Base-by-base conservation (phyloP, 1,139 yeast species). In the Candida labiduridarum region DNA sequence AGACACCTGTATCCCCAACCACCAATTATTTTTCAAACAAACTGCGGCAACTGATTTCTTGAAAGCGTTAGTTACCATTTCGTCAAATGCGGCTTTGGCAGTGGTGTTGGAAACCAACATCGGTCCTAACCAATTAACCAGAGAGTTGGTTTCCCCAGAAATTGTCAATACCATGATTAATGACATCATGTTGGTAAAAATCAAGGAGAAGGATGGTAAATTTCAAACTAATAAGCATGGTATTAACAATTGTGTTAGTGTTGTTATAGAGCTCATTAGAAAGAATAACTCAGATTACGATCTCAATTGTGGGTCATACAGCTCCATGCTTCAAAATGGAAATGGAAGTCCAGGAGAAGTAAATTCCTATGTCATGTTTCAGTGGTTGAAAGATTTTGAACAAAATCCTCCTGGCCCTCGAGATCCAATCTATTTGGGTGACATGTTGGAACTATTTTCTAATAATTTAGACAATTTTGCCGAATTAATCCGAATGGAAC, bases 41-140 rank as follows among this genome's bases (percentile, higher is more conserved):
- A 86, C 96, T 2, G 96, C 98, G 0, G 96, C 96, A 1, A 96
- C 97, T 10, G 99, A 94, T 64, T 94, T 94, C 62, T 71, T 94
- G 49, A 95, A 94, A 65, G 98, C 98, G 0, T 82, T 95, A 62
- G 89, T 94, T 30, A 87, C 97, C 2, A 89, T 95, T 41, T 89
- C 97, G 31, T 96, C 97, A n/a, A 77, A 76, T 55, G 72, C 80
- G 3, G 78, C 79, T 4, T 63, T 75, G 51, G 80, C 81, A 0
- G 77, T 75, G 4, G 78, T 74, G 1, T 59, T 74, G 18, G 81
- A 76, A 51, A 74, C 80, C 1, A 76, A 76, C 68, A 78, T 74
- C 49, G 81, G 80, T 0, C 81, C 79, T 1, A 74, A 74, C 50
- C 78, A 70, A 53, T 64, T 76, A 45, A 76, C 80, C 0, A 61